Percentiles rank a stretch among this genome's conserved stretches.
These are phyloP conservation scores for Lunasporangiospora selenospora DNA, from an alignment of 192 early-diverging fungal genomes.

Conservation along the genomic window DNA sequence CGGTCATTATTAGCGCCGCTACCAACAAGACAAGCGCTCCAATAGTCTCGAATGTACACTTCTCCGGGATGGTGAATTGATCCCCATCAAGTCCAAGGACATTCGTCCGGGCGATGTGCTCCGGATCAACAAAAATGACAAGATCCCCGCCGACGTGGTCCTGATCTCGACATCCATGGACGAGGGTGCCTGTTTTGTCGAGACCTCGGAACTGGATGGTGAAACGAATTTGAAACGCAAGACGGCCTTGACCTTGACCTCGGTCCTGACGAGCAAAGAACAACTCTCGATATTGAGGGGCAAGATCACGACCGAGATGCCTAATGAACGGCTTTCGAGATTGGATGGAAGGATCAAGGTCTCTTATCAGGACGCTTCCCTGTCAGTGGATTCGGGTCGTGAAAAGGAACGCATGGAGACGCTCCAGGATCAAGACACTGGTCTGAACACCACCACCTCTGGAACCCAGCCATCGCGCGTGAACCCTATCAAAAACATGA, in stretches of 20 bases:
- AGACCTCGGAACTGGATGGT: constrained; percentile 96
- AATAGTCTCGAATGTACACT: constrained; percentile 32
- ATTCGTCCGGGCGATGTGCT: constrained; percentile 93
- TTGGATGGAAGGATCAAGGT: constrained; percentile 73
- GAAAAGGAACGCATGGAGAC: too few relatives aligned
- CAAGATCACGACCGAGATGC: constrained; percentile 88
- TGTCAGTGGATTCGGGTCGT: too few relatives aligned
- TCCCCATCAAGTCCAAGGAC: constrained; percentile 72
- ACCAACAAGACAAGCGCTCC: constrained; percentile 40
- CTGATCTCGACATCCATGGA: constrained; percentile 88
- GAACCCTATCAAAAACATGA: too few relatives aligned
- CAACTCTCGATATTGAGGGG: constrained; percentile 67
- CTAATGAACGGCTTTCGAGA: constrained; percentile 93
- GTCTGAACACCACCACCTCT: too few relatives aligned
- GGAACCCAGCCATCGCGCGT: too few relatives aligned
- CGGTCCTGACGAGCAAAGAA: constrained; percentile 69
- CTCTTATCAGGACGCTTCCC: constrained; percentile 26
- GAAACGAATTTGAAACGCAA: constrained; percentile 97
- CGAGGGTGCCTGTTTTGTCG: constrained; percentile 94
- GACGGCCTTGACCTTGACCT: constrained; percentile 83
- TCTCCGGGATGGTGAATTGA: constrained; percentile 22
- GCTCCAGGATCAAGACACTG: too few relatives aligned
- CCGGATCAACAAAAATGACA: constrained; percentile 83
- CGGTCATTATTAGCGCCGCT: constrained; percentile 14
- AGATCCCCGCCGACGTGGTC: constrained; percentile 92